Conservation (phyloP, 2,329 filamentous ascomycete genomes). For the Cercospora canescens region DNA sequence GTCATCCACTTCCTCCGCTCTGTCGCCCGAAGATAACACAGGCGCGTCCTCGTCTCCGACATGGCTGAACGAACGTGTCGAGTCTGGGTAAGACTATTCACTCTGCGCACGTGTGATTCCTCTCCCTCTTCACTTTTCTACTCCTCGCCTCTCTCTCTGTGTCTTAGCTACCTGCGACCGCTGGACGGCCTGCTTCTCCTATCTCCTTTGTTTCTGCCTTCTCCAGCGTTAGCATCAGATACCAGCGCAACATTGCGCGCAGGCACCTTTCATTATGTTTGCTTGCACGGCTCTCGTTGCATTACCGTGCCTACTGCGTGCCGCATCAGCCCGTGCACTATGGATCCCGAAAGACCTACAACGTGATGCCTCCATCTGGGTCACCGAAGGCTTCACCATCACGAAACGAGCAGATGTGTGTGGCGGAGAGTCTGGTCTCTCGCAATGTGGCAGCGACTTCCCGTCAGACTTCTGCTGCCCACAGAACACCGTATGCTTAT, state of each 20-base stretch:
- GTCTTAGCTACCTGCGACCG: slow-evolving; percentile 14
- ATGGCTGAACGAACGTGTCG: slow-evolving; percentile 9
- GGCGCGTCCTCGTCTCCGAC: slow-evolving; percentile 17
- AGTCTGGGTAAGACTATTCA: slow-evolving; percentile 13
- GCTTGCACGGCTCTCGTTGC: slow-evolving; percentile 30
- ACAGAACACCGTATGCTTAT: slow-evolving; percentile 54
- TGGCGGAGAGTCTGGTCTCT: slow-evolving; percentile 48
- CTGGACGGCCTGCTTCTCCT: slow-evolving; percentile 19
- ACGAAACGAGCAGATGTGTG: slow-evolving; percentile 43
- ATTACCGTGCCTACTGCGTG: slow-evolving; percentile 22
- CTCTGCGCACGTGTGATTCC: slow-evolving; percentile 12
- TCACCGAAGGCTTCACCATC: slow-evolving; percentile 22
- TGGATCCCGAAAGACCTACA: slow-evolving; percentile 28
- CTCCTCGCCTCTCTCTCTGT: slow-evolving; percentile 9
- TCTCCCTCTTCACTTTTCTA: slow-evolving; percentile 15
- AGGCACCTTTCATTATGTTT: slow-evolving; percentile 19
- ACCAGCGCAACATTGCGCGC: slow-evolving; percentile 18
- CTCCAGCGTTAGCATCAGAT: slow-evolving; percentile 14
- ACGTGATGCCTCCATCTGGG: slow-evolving; percentile 17
- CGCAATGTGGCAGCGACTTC: slow-evolving; percentile 56
- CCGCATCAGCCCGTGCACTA: slow-evolving; percentile 25
- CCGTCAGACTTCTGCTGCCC: slow-evolving; percentile 70
- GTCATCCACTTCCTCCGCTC: slow-evolving; percentile 6
- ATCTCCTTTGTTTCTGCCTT: slow-evolving; percentile 12
- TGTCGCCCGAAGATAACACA: slow-evolving; percentile 13